Percentiles rank a stretch among this genome's conserved stretches.
These are phyloP conservation scores for Calonectria pseudoreteaudii DNA, from an alignment of 2,329 filamentous ascomycete genomes.

Conservation along the genomic window DNA sequence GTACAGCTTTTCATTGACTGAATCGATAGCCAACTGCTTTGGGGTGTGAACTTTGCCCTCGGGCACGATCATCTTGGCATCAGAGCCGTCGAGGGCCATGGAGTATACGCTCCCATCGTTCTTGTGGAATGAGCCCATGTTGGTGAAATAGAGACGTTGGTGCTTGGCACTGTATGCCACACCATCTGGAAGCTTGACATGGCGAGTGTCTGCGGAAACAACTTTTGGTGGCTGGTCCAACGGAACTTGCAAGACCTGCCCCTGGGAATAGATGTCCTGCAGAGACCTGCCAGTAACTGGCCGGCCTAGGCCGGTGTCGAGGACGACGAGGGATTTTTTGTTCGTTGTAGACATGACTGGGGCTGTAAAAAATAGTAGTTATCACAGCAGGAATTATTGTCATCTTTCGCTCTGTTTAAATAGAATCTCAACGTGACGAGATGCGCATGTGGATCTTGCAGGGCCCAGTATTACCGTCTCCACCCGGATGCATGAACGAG, in stretches of 20 bases:
- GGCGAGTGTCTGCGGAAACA: background rate
- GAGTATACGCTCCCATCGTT: conserved; percentile 58
- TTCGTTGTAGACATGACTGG: background rate
- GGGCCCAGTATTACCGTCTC: background rate
- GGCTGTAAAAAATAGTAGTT: background rate
- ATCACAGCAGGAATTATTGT: background rate
- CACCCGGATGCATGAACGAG: conserved; percentile 6
- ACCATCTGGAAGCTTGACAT: background rate
- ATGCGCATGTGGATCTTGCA: background rate
- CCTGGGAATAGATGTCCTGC: background rate
- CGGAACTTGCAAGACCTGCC: background rate
- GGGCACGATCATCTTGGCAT: conserved; percentile 56
- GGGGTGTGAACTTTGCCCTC: conserved; percentile 61
- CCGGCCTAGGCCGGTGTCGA: background rate
- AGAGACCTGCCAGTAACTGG: background rate
- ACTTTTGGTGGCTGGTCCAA: background rate
- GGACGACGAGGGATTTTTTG: background rate
- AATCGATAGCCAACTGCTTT: conserved; percentile 54
- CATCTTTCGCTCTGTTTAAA: background rate
- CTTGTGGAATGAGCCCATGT: conserved; percentile 55
- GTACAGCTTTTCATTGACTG: conserved; percentile 50
- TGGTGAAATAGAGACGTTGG: background rate
- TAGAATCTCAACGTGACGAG: background rate
- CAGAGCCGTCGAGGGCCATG: conserved; percentile 61
- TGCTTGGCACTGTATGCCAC: conserved; percentile 1